Conservation (phyloP, 257 asterid species). For the Agastache rugosa region DNA sequence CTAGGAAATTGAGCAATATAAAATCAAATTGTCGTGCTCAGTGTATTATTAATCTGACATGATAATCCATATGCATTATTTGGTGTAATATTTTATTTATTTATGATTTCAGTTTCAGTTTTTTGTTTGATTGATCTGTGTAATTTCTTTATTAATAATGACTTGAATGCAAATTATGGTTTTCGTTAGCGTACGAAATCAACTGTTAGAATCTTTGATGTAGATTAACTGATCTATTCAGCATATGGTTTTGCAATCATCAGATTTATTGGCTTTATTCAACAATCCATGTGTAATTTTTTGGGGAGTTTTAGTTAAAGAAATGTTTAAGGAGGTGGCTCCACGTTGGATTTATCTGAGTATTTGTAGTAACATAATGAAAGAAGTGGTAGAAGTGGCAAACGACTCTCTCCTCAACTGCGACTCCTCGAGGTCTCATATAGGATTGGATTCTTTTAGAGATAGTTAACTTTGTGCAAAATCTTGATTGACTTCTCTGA, state of each 20-base stretch:
- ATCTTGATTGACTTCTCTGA: too few relatives aligned
- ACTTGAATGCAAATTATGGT: too few relatives aligned
- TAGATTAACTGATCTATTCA: not conserved
- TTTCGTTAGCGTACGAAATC: too few relatives aligned
- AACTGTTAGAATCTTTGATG: not conserved
- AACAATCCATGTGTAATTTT: not conserved
- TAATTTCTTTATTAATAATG: too few relatives aligned
- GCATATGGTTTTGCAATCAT: slow-evolving; percentile 2
- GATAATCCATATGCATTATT: too few relatives aligned
- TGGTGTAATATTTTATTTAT: too few relatives aligned
- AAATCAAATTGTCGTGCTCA: too few relatives aligned
- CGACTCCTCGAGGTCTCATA: too few relatives aligned
- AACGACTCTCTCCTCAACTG: not conserved
- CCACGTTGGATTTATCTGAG: slow-evolving; percentile 14
- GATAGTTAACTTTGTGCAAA: not conserved
- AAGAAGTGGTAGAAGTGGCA: slow-evolving; percentile 4
- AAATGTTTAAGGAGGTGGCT: not conserved
- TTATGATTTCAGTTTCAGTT: too few relatives aligned
- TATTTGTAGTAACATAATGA: not conserved
- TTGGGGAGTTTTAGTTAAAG: not conserved
- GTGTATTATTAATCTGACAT: too few relatives aligned
- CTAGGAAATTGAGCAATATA: too few relatives aligned
- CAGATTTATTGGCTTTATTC: not conserved
- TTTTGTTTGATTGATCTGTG: too few relatives aligned
- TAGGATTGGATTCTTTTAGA: not conserved